These are phyloP conservation scores for Rhodosporidiobolus sp. DNA, from an alignment of 768 basidiomycete genomes.

Conservation along the genomic window DNA sequence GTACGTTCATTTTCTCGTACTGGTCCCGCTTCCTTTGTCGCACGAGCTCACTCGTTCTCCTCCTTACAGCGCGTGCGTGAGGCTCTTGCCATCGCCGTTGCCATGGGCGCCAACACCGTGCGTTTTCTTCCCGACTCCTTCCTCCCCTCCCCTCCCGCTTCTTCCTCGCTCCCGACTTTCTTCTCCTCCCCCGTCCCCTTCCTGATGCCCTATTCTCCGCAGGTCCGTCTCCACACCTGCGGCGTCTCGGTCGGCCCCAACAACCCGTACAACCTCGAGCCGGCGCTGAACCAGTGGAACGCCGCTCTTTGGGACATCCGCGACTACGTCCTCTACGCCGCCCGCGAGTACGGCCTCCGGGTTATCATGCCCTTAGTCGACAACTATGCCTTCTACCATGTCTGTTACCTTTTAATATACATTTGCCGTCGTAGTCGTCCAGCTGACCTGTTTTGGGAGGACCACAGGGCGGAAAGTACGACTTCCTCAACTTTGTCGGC, in stretches of 20 bases:
- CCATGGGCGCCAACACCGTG: conserved; percentile 43
- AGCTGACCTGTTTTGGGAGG: no score
- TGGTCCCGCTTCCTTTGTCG: not conserved
- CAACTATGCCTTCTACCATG: no score
- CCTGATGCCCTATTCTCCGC: not conserved
- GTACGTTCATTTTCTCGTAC: not conserved
- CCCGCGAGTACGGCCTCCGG: conserved; percentile 35
- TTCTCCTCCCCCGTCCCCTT: no score
- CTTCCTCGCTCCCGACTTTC: not conserved
- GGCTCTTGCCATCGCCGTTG: conserved; percentile 41
- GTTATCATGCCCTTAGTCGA: conserved; percentile 37
- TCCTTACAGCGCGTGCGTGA: conserved; percentile 33
- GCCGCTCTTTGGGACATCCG: not conserved
- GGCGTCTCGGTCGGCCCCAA: conserved; percentile 45
- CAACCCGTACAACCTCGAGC: conserved; percentile 44
- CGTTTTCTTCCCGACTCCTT: no score
- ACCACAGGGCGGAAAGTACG: conserved; percentile 35
- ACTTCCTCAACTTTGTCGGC: conserved; percentile 31
- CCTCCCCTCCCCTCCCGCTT: conserved; percentile 20
- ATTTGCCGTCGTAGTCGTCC: not conserved
- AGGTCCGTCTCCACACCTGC: conserved; percentile 38
- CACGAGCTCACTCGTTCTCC: not conserved
- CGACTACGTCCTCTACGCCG: conserved; percentile 23
- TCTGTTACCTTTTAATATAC: not conserved
- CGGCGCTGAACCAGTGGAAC: conserved; percentile 27